Evolutionary conservation across 805 yeast species (phyloP).

Genomic region (Ascoidea tarda): DNA sequence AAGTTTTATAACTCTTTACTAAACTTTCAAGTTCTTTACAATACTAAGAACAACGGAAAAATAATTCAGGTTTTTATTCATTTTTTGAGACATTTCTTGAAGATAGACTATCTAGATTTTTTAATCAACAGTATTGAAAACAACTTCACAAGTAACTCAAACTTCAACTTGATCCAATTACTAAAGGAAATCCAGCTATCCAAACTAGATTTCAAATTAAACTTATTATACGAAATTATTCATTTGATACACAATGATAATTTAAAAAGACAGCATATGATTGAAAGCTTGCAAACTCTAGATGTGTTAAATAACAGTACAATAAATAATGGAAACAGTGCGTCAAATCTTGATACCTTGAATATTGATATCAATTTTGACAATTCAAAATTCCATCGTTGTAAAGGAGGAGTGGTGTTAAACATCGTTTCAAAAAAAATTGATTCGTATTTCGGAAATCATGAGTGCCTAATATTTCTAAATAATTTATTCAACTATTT

Average conservation of each 20-base stretch:
- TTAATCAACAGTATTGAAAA: constrained; percentile 32
- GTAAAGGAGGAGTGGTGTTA: constrained; percentile 71
- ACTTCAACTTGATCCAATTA: constrained; percentile 44
- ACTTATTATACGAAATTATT: constrained; percentile 44
- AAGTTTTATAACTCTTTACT: constrained; percentile 43
- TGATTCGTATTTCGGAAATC: constrained; percentile 51
- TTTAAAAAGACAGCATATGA: constrained; percentile 20
- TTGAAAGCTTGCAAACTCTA: constrained; percentile 14
- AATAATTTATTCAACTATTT: constrained; percentile 38
- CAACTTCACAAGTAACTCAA: constrained; percentile 31
- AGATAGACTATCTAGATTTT: constrained; percentile 20
- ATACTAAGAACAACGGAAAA: constrained; percentile 44
- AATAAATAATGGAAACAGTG: constrained; percentile 20
- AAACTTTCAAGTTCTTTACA: constrained; percentile 47
- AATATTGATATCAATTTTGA: constrained; percentile 38
- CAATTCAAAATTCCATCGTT: constrained; percentile 32
- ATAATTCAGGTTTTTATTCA: constrained; percentile 62
- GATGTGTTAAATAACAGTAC: constrained; percentile 10
- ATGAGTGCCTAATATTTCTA: constrained; percentile 36
- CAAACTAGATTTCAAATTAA: constrained; percentile 24
- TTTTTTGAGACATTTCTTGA: constrained; percentile 33
- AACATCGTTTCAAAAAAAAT: constrained; percentile 45
- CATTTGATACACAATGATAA: constrained; percentile 34
- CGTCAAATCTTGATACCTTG: constrained; percentile 15
- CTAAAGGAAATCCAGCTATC: constrained; percentile 32